Base-by-base conservation (phyloP, 177 flowering plant species). In the Vitis hybrid region DNA sequence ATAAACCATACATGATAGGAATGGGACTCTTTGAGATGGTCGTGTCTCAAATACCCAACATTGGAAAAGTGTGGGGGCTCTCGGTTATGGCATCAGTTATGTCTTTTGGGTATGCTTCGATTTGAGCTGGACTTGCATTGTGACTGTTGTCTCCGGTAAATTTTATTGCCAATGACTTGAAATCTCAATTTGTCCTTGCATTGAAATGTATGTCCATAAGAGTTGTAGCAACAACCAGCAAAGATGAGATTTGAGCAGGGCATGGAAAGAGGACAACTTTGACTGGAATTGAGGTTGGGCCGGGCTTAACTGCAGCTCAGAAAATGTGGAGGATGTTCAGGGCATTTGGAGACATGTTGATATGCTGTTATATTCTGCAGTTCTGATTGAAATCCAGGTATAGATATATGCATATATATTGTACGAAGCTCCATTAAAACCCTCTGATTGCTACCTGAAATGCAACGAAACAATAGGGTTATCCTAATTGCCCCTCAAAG, bases 351-450 rank as follows among this genome's bases (percentile, higher is more conserved):
- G 74, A 87, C 55, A 78, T 88, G 56, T 87, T 85, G 17, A 78
- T 87, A 74, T 82, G 89, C 41, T 87, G 68, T 69, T 32, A 8
- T 85, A 75, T 66, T 71, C 87, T 30, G 17, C 41, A n/a, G 68
- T 88, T 73, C 62, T 88, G 63, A 64, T 85, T 11, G 88, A 85
- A 61, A 79, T 88, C 35, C 88, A 86, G 70, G 91, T 81, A 74
- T 70, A 67, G 3, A 32, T 27, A 0, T 68, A 32, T 66, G 21
- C 20, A 30, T 27, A 27, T 27, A 27, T 27, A 27, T 27, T 27
- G 30, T 2, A 27, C 30, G 0, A 27, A 27, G 30, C 30, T 27
- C 30, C 30, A 27, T 27, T 27, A 27, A 27, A 27, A 27, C 4
- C 30, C 30, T 27, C 30, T 27, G 30, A 3, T 27, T 27, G 30